Conservation (phyloP, 164 flowering plant species). For the Macadamia integrifolia region DNA sequence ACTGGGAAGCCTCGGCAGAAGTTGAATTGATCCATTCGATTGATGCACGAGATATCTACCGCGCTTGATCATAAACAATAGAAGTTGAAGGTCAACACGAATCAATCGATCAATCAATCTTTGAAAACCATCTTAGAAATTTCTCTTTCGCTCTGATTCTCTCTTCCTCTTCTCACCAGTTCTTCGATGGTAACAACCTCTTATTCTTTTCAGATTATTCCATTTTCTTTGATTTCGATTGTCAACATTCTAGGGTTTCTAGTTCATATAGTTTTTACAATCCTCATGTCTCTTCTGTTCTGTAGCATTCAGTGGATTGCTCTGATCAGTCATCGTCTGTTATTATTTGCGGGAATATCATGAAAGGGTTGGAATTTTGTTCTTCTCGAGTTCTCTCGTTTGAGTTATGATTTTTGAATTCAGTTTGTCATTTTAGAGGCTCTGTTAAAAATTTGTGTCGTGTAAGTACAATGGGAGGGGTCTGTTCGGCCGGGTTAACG, state of each 20-base stretch:
- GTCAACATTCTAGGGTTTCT: background rate
- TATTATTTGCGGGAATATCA: background rate
- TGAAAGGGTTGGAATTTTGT: background rate
- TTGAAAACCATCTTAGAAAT: background rate
- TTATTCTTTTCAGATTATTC: background rate
- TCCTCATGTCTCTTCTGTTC: background rate
- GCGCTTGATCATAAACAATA: background rate
- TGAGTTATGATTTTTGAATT: background rate
- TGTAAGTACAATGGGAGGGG: constrained; percentile 43
- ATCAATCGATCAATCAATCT: too few relatives aligned
- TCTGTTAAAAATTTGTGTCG: background rate
- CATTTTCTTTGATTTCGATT: background rate
- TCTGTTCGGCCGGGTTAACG: constrained; percentile 43
- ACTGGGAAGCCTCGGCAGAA: too few relatives aligned
- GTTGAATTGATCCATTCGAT: background rate
- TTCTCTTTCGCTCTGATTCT: background rate
- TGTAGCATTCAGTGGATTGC: background rate
- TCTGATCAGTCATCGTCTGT: background rate
- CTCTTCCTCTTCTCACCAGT: background rate
- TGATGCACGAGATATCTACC: background rate
- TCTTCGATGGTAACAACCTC: background rate
- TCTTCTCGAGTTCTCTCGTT: background rate
- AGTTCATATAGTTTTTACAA: background rate
- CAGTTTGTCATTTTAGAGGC: background rate
- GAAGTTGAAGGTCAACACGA: background rate